phyloP scores from a whole-genome alignment of 2,329 filamentous ascomycete genomes.

The Cytospora chrysosperma region DNA sequence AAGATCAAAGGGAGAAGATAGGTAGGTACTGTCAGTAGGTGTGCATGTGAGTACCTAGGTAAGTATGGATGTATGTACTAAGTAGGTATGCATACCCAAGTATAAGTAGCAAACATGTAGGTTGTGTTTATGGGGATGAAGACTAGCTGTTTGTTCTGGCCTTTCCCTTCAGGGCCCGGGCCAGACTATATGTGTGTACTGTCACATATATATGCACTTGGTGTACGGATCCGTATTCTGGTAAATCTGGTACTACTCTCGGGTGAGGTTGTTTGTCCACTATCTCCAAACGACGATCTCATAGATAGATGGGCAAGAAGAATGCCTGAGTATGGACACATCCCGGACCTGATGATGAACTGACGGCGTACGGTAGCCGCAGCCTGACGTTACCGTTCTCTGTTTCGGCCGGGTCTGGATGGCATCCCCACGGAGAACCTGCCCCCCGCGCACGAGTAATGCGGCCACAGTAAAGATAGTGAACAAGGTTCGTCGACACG shows the following conservation, averaged over 20 bases:
- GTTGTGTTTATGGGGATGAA: neutral
- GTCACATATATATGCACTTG: neutral
- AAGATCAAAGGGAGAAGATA: neutral
- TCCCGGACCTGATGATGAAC: neutral
- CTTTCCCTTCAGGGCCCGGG: neutral
- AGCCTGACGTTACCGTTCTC: neutral
- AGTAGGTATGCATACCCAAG: neutral
- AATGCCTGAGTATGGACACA: no score
- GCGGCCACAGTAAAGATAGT: slow-evolving; percentile 1
- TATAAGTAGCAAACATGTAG: neutral
- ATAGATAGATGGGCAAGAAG: neutral
- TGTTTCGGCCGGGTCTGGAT: neutral
- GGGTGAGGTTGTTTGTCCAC: neutral
- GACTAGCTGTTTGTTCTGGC: neutral
- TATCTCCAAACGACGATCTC: neutral
- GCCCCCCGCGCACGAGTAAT: slow-evolving; percentile 9
- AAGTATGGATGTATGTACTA: neutral
- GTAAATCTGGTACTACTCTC: neutral
- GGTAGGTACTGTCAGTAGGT: no score
- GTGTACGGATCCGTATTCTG: no score
- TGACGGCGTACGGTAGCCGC: neutral
- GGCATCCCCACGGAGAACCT: neutral
- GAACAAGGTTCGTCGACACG: neutral
- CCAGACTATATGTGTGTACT: neutral
- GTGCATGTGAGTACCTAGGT: neutral